phyloP scores from a whole-genome alignment of 768 basidiomycete genomes.

The Naematelia encephala region DNA sequence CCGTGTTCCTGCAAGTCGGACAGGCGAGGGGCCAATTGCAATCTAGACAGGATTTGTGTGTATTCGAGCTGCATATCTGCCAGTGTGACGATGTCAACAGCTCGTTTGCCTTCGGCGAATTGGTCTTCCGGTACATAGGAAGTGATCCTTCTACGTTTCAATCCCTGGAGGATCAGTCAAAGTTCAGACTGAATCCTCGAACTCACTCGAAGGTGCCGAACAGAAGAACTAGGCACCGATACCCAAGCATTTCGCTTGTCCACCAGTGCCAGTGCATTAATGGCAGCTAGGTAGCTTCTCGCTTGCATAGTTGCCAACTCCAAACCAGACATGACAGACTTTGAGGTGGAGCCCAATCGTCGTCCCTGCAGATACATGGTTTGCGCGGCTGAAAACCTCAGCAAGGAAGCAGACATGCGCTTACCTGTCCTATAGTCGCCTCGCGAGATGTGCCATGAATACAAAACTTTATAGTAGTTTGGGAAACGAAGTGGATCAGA shows the following conservation, averaged over 20 bases:
- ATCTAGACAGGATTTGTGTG: constrained; percentile 68
- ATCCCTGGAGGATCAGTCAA: constrained; percentile 53
- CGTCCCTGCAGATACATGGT: constrained; percentile 90
- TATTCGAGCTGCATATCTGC: constrained; percentile 59
- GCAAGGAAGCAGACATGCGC: constrained; percentile 36
- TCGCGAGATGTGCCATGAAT: constrained; percentile 83
- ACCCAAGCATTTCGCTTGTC: constrained; percentile 82
- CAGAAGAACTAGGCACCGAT: constrained; percentile 56
- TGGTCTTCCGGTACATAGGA: constrained; percentile 74
- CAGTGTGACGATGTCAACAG: constrained; percentile 74
- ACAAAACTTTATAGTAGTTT: constrained; percentile 85
- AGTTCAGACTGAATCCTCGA: neutral
- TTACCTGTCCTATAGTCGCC: constrained; percentile 89
- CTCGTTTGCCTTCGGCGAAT: constrained; percentile 61
- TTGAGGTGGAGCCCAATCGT: constrained; percentile 59
- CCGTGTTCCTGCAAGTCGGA: constrained; percentile 61
- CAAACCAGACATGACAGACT: constrained; percentile 42
- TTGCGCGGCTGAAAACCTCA: constrained; percentile 64
- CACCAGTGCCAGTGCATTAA: constrained; percentile 80
- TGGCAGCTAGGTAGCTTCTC: constrained; percentile 67
- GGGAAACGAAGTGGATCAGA: constrained; percentile 81
- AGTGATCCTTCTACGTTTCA: constrained; percentile 69
- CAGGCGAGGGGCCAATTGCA: constrained; percentile 70
- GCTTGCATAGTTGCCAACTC: constrained; percentile 71
- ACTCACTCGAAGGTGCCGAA: constrained; percentile 23